Evolutionary conservation across 768 basidiomycete species (phyloP).

Genomic region (Hebeloma cylindrosporum): DNA sequence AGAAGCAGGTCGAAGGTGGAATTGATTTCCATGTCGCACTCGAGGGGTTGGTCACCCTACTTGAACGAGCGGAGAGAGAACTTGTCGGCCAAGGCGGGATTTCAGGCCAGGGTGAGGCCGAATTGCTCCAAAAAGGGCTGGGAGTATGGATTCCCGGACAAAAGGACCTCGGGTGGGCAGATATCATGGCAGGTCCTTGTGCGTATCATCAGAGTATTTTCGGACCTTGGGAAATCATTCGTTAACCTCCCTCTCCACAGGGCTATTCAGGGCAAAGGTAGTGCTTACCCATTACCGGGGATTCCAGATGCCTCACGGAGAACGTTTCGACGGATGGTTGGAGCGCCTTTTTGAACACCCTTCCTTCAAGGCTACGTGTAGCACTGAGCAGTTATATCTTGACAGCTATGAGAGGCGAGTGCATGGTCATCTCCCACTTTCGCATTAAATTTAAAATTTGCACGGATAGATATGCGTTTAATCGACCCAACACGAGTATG

Average conservation of each 20-base stretch:
- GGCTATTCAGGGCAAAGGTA: constrained; percentile 65
- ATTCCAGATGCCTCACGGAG: constrained; percentile 53
- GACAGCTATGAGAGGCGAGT: constrained; percentile 70
- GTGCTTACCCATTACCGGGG: constrained; percentile 69
- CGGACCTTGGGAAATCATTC: not conserved
- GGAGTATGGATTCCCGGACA: constrained; percentile 61
- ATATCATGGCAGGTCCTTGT: constrained; percentile 76
- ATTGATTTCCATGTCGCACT: constrained; percentile 56
- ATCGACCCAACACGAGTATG: constrained; percentile 74
- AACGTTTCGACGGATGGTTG: constrained; percentile 54
- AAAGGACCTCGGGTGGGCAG: constrained; percentile 56
- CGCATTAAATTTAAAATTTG: not conserved
- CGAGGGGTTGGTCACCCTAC: constrained; percentile 48
- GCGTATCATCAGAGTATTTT: constrained; percentile 22
- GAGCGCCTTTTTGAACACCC: constrained; percentile 57
- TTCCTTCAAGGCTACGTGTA: constrained; percentile 66
- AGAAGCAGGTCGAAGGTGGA: constrained; percentile 49
- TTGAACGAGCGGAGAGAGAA: constrained; percentile 57
- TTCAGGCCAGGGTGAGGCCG: constrained; percentile 39
- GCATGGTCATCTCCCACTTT: constrained; percentile 4
- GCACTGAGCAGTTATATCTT: constrained; percentile 62
- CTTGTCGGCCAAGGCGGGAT: constrained; percentile 39
- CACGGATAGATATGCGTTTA: constrained; percentile 63
- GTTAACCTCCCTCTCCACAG: constrained; percentile 34
- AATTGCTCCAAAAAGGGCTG: constrained; percentile 38